These are phyloP conservation scores for Blastobotrys americana DNA, from an alignment of 805 yeast species.

Conservation along the genomic window DNA sequence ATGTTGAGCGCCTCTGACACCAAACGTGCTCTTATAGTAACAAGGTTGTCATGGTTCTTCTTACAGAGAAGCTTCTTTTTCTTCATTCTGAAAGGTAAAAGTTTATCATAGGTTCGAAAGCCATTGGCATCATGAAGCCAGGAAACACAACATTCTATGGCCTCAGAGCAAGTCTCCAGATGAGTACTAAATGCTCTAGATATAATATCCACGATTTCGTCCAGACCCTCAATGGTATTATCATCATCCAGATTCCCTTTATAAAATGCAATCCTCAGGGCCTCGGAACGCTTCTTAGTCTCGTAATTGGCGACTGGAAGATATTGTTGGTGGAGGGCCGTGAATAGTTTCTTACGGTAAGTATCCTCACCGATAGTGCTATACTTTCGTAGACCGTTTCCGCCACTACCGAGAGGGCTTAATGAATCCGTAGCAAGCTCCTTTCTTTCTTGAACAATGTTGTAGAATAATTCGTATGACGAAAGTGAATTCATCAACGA, in stretches of 20 bases:
- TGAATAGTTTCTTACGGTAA: slow-evolving; percentile 7
- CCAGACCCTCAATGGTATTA: slow-evolving; percentile 10
- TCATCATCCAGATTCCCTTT: slow-evolving; percentile 2
- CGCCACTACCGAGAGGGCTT: not conserved
- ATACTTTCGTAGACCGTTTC: not conserved
- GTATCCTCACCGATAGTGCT: not conserved
- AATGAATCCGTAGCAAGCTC: not conserved
- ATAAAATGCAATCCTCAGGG: not conserved
- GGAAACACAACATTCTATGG: slow-evolving; percentile 9
- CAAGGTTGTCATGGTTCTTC: slow-evolving; percentile 9
- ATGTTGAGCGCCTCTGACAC: slow-evolving; percentile 1
- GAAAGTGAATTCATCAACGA: slow-evolving; percentile 19
- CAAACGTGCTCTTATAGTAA: slow-evolving; percentile 6
- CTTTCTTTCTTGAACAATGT: slow-evolving; percentile 13
- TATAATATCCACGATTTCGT: slow-evolving; percentile 7
- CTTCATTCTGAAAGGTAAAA: slow-evolving; percentile 1
- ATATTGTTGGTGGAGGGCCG: slow-evolving; percentile 13
- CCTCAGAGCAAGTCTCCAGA: slow-evolving; percentile 12
- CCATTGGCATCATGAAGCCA: slow-evolving; percentile 24
- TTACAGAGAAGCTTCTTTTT: slow-evolving; percentile 8
- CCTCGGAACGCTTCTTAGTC: slow-evolving; percentile 3
- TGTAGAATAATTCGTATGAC: slow-evolving; percentile 20
- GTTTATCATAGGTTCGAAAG: slow-evolving; percentile 15
- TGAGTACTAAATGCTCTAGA: not conserved
- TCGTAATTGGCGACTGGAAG: slow-evolving; percentile 18